Evolutionary conservation across 2,329 filamentous ascomycete species (phyloP), one percentile per base, ranked within the genome.

Genomic region (Cladosporium sp.): DNA sequence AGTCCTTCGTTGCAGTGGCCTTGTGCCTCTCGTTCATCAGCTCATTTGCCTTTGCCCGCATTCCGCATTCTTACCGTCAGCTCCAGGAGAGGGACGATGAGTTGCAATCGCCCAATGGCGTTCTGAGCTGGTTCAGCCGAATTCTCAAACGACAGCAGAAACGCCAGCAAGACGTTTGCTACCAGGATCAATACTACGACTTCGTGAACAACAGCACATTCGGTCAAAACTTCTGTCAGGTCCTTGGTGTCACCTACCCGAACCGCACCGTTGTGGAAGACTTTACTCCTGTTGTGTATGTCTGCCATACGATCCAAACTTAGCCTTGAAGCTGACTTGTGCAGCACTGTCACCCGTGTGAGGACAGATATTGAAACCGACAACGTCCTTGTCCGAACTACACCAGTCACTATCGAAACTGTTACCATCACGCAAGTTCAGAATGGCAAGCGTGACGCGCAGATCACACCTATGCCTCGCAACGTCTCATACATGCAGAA

Each of bases 271-370:
- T 68, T 26, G 70, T 68, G 4, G 69, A 68, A 1, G 70, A 74
- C 13, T 70, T 67, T 51, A 75, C 74, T 16, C 74, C 74, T 0
- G 71, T 69, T 18, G 71, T 68, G 76, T 76, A 68, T 65, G 72
- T 68, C n/a, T 21, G 34, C 3, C 36, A 26, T 18, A 8, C 3
- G 49, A 49, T 1, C 30, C 4, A n/a, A 10, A 7, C n/a, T 16
- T 21, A 25, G 8, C 8, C 10, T 28, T 60, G 7, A 58, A 66
- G 11, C 43, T 64, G 28, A 49, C 39, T 28, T 39, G 36, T 68
- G 63, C 7, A 72, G 68, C 21, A 64, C 67, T 32, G 65, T 58
- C 43, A 58, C 63, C 21, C 58, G 65, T 23, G 58, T 66, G 61
- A 69, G 70, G 6, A 76, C 73, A 10, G 58, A 67, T 5, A 56